These are phyloP conservation scores for Euclidium syriacum DNA, from an alignment of 345 rosid genomes.

Conservation along the genomic window DNA sequence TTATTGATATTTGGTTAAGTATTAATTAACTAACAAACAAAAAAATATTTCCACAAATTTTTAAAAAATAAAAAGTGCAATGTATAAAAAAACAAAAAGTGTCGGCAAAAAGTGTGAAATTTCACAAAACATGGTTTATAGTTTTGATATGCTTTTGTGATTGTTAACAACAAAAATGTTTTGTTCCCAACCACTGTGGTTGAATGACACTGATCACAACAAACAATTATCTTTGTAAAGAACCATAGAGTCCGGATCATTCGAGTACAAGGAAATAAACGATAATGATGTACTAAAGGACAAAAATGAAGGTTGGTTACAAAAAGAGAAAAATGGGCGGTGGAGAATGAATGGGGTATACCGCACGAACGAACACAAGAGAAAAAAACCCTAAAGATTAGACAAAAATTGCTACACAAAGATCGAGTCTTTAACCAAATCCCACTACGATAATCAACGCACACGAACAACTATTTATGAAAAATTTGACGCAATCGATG, in stretches of 20 bases:
- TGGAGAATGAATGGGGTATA: slow-evolving; percentile 15
- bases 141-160: too few relatives aligned
- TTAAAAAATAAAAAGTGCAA: too few relatives aligned
- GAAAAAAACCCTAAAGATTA: background rate
- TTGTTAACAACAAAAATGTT: too few relatives aligned
- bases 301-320: background rate
- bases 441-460: slow-evolving; percentile 8
- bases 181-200: too few relatives aligned
- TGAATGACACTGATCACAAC: too few relatives aligned
- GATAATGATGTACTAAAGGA: background rate
- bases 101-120: too few relatives aligned
- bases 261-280: background rate
- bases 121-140: too few relatives aligned
- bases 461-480: background rate
- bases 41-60: too few relatives aligned
- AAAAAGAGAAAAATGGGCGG: background rate
- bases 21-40: too few relatives aligned
- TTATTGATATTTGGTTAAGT: too few relatives aligned
- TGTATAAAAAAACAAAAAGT: too few relatives aligned
- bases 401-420: background rate
- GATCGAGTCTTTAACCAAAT: slow-evolving; percentile 11
- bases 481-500: background rate
- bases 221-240: background rate
- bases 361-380: slow-evolving; percentile 10
- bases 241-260: background rate